Evolutionary conservation across 495 filamentous ascomycete genomes (phyloP), one percentile per base, ranked within the genome.

Genomic region (Penicillium cataractarum): DNA sequence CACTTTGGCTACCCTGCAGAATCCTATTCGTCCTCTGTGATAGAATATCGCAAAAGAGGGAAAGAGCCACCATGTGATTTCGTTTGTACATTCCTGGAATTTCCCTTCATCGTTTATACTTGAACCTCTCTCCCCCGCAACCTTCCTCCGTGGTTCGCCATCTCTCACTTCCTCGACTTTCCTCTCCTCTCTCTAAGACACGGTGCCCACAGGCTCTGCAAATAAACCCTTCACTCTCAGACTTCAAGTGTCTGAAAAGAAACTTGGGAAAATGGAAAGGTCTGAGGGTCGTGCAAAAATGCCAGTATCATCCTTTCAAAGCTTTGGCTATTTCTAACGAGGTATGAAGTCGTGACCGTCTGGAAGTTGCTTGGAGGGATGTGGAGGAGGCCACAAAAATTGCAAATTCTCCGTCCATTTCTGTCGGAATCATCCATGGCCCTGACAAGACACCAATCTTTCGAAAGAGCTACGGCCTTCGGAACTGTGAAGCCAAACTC

Each of bases 391-490:
- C 26, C 27, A 27, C 32, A 15, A 52, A 32, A 17, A 52, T 52
- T 12, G 49, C 49, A n/a, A 32, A 52, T 9, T 13, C 49, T 19
- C 65, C 72, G 13, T 70, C 65, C 4, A 64, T 65, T n/a, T 62
- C 66, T 17, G 54, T 71, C 24, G 71, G 72, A 8, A 58, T 73
- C 5, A 46, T 71, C 7, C 71, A 74, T 31, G n/a, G 65, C 1
- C 15, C 26, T 17, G 19, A 51, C 2, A 15, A 27, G 49, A 56
- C 61, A 24, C 17, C 66, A 26, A 63, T 69, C 3, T 61, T 70
- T 29, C 64, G 53, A 22, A n/a, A 70, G 2, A 63, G 66, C 39
- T 63, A 64, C 35, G 75, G 75, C 3, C 63, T 68, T 48, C 65
- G 71, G 24, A 65, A 71, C 49, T 33, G 60, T 6, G 52, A 55